Evolutionary conservation across 345 rosid genomes (phyloP), one percentile per base, ranked within the genome.

Genomic region (Lepidium aucheri): DNA sequence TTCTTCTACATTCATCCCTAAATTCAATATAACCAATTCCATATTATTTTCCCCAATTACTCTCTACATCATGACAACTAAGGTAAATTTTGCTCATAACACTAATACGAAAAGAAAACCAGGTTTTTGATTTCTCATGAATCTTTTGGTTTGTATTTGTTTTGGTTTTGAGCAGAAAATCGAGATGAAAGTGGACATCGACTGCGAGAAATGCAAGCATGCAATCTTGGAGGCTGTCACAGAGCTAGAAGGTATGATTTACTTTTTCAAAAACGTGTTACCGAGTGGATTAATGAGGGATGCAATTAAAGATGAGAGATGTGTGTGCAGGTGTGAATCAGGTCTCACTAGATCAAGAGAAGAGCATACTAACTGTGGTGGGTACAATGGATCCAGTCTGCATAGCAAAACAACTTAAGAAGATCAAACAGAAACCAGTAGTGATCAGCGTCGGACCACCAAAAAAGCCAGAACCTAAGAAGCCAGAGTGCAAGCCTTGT

Each of bases 361-460:
- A 67, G 68, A 60, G 63, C 10, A 36, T 74, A 63, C 73, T 74
- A 9, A 74, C 77, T 1, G 77, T 67, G 59, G 77, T 74, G 10
- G 77, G 77, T 8, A 67, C 77, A 13, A 74, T 74, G 77, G 77
- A 74, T 32, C 73, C 77, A 0, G 56, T 73, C 4, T 74, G 73
- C 44, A 16, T 74, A 3, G 64, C 8, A 8, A 50, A 1, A 15
- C 47, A 67, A 57, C 73, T 74, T 4, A 61, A 7, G 57, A 74
- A 60, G 64, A 39, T 74, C 35, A 67, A 67, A 44, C 63, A 74
- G 53, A 60, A 35, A 30, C 77, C 77, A 42, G 73, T 74, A 53
- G 34, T 74, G 20, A 56, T 74, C 57, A 74, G 50, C 34, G 52
- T 74, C 8, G 77, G 73, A 60, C 73, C 73, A 32, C 77, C 77